Conservation (phyloP, 2,329 filamentous ascomycete genomes). For the Paraconiothyrium sp. region DNA sequence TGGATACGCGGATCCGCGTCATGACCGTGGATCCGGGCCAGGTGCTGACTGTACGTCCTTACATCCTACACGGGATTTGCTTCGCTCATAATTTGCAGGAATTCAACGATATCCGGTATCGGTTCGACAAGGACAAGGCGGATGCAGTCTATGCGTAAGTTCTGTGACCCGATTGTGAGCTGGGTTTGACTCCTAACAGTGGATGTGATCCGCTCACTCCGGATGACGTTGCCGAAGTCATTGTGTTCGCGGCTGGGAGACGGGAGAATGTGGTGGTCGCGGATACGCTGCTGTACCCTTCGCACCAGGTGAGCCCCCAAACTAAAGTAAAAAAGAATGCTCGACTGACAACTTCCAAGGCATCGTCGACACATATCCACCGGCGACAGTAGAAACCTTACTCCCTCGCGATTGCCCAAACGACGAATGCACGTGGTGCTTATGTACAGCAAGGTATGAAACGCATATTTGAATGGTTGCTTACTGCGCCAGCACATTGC, state of each 20-base stretch:
- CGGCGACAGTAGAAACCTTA: background rate
- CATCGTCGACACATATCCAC: conserved; percentile 17
- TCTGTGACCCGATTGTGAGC: background rate
- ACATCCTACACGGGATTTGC: background rate
- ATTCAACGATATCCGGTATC: conserved; percentile 85
- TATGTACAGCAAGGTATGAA: too few relatives aligned
- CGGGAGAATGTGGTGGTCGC: conserved; percentile 88
- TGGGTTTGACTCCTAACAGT: conserved; percentile 23
- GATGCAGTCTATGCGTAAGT: conserved; percentile 79
- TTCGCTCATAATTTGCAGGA: conserved; percentile 54
- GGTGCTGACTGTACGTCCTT: conserved; percentile 72
- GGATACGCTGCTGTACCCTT: conserved; percentile 83
- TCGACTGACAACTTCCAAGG: conserved; percentile 6
- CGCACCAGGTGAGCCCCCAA: conserved; percentile 73
- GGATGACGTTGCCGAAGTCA: conserved; percentile 87
- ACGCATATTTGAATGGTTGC: too few relatives aligned
- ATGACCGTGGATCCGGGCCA: conserved; percentile 90
- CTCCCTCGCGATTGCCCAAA: too few relatives aligned
- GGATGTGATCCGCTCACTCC: conserved; percentile 79
- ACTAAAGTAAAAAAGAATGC: background rate
- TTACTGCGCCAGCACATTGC: too few relatives aligned
- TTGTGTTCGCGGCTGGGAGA: conserved; percentile 82
- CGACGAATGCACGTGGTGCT: too few relatives aligned
- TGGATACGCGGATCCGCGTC: conserved; percentile 78
- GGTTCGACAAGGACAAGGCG: conserved; percentile 84